Percentiles rank a stretch among this genome's conserved stretches.
These are phyloP conservation scores for Prinsepia uniflora DNA, from an alignment of 306 rosid species.

Conservation along the genomic window DNA sequence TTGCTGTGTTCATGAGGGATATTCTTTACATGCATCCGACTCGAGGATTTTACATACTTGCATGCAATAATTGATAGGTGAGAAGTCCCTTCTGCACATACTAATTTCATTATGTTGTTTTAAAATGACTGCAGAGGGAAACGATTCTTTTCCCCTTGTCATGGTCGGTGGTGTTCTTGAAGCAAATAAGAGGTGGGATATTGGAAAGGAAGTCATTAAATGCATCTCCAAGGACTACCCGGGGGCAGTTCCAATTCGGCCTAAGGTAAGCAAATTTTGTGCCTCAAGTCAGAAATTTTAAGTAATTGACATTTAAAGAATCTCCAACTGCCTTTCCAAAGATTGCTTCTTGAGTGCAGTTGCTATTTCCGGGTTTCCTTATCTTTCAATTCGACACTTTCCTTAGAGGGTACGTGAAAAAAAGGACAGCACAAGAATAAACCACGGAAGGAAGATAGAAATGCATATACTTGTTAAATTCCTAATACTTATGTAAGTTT, in stretches of 20 bases:
- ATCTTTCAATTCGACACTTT: neutral
- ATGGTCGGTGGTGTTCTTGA: conserved; percentile 99
- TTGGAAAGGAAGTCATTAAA: conserved; percentile 72
- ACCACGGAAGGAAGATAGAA: neutral
- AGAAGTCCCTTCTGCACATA: neutral
- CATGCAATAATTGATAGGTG: neutral
- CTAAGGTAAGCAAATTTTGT: conserved; percentile 51
- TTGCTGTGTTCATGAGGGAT: neutral
- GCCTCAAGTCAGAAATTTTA: neutral
- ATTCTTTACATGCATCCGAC: neutral
- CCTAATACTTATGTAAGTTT: neutral
- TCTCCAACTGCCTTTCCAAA: neutral
- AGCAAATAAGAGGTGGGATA: conserved; percentile 85
- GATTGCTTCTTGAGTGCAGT: neutral
- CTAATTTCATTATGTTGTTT: neutral
- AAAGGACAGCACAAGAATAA: neutral
- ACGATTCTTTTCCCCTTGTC: conserved; percentile 64
- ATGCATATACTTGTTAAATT: neutral
- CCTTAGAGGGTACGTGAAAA: neutral
- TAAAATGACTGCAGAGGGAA: conserved; percentile 58
- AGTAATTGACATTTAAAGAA: neutral
- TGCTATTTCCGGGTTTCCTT: neutral
- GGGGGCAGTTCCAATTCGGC: conserved; percentile 60
- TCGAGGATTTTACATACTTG: neutral
- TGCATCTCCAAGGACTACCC: conserved; percentile 60